Percentiles rank a stretch among this genome's conserved stretches.
These are phyloP conservation scores for Lichtheimia corymbifera DNA, from an alignment of 371 early-diverging fungal species.

Conservation along the genomic window DNA sequence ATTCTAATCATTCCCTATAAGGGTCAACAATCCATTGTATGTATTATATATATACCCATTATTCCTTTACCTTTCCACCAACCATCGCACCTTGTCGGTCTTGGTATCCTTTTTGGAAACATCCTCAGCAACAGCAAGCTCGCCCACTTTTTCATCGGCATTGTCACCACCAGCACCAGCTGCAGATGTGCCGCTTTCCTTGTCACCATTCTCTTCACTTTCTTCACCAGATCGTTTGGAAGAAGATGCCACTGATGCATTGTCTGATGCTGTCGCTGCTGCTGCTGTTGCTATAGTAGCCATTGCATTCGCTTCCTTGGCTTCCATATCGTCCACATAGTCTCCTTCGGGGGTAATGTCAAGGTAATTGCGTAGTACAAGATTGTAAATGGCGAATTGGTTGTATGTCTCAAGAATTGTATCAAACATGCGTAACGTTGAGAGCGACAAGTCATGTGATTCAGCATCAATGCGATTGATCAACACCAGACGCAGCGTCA, in stretches of 20 bases:
- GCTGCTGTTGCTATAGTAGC: too few relatives aligned
- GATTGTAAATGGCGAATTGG: constrained; percentile 64
- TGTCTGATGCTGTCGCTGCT: too few relatives aligned
- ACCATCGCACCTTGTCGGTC: constrained; percentile 48
- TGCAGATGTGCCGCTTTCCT: background rate
- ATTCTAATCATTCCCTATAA: constrained; percentile 24
- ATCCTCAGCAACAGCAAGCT: constrained; percentile 5
- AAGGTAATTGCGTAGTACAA: constrained; percentile 63
- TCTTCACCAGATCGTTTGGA: constrained; percentile 42
- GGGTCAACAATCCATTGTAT: too few relatives aligned
- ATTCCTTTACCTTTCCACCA: constrained; percentile 48
- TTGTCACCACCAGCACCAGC: background rate
- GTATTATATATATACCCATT: background rate
- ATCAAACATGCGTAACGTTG: constrained; percentile 63
- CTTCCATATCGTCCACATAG: constrained; percentile 34
- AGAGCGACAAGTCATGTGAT: constrained; percentile 49
- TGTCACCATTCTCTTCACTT: constrained; percentile 13
- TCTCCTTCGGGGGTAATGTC: constrained; percentile 48
- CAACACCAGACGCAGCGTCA: constrained; percentile 37
- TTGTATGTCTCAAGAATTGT: constrained; percentile 64
- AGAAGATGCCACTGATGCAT: background rate
- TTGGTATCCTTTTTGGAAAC: constrained; percentile 31
- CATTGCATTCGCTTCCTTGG: background rate
- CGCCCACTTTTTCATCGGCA: constrained; percentile 2
- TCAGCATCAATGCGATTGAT: constrained; percentile 49